These are phyloP conservation scores for Heracleum sosnowskyi DNA, from an alignment of 129 eudicot species.

Conservation along the genomic window DNA sequence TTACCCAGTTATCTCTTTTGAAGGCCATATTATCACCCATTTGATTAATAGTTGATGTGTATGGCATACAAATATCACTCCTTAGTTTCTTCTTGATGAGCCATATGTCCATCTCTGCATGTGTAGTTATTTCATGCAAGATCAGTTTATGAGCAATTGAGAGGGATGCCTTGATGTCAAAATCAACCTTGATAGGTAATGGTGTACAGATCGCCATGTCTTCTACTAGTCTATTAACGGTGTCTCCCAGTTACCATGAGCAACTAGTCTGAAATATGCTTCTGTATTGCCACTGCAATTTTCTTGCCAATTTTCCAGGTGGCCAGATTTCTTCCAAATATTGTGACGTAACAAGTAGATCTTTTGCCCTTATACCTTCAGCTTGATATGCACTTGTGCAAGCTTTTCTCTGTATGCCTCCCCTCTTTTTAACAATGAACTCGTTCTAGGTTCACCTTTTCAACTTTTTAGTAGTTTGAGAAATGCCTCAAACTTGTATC, in stretches of 20 bases:
- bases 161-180: background rate
- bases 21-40: background rate
- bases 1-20: background rate
- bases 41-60: too few species aligned
- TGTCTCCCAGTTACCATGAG: background rate
- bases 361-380: background rate
- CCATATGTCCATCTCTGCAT: too few species aligned
- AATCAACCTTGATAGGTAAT: background rate
- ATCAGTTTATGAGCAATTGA: too few species aligned
- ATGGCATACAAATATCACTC: too few species aligned
- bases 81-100: too few species aligned
- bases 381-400: background rate
- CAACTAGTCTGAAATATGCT: background rate
- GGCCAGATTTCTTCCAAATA: background rate
- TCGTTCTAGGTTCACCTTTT: background rate
- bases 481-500: background rate
- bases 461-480: background rate
- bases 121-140: too few species aligned
- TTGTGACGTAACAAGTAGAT: background rate
- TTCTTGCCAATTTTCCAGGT: background rate
- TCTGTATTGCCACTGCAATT: background rate
- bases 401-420: background rate
- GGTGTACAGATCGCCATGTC: background rate
- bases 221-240: background rate
- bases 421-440: background rate